A percentile compares a stretch with the other conserved stretches of the same genome.
phyloP scores from a whole-genome alignment of 768 basidiomycete genomes.

The Russula dissimulans region DNA sequence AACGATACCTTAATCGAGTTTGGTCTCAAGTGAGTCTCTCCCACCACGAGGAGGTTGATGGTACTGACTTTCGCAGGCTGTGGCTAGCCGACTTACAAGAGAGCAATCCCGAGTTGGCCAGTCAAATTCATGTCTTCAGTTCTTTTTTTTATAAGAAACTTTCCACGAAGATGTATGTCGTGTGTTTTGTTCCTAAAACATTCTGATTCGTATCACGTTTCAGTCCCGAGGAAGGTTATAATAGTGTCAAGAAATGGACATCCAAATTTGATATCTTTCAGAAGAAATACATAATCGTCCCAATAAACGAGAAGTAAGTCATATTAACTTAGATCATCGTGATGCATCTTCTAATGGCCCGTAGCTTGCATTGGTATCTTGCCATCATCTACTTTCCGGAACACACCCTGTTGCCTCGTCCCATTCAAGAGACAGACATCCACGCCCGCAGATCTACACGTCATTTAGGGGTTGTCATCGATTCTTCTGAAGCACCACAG shows the following conservation, averaged over 20 bases:
- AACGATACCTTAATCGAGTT: slow-evolving; percentile 98
- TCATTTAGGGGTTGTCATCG: background rate
- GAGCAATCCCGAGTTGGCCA: slow-evolving; percentile 49
- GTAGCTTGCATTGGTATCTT: slow-evolving; percentile 93
- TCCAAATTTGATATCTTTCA: slow-evolving; percentile 77
- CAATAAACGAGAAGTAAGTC: slow-evolving; percentile 91
- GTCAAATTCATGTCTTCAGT: slow-evolving; percentile 83
- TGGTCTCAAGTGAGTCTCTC: slow-evolving; percentile 67
- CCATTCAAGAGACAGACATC: slow-evolving; percentile 12
- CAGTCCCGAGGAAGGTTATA: slow-evolving; percentile 57
- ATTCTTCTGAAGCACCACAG: background rate
- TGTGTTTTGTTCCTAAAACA: background rate
- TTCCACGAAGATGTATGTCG: slow-evolving; percentile 51
- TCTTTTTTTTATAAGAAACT: slow-evolving; percentile 98
- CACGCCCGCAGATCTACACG: slow-evolving; percentile 15
- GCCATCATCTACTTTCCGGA: slow-evolving; percentile 86
- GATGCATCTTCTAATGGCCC: background rate
- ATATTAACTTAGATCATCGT: background rate
- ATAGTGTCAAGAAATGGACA: slow-evolving; percentile 91
- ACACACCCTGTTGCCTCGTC: slow-evolving; percentile 42
- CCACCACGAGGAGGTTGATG: background rate
- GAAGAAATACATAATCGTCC: slow-evolving; percentile 90
- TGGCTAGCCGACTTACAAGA: slow-evolving; percentile 56
- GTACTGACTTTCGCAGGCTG: slow-evolving; percentile 35
- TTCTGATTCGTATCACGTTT: background rate